Evolutionary conservation across 1,284 basidiomycete species (phyloP).

Genomic region (Takashimella koratensis): DNA sequence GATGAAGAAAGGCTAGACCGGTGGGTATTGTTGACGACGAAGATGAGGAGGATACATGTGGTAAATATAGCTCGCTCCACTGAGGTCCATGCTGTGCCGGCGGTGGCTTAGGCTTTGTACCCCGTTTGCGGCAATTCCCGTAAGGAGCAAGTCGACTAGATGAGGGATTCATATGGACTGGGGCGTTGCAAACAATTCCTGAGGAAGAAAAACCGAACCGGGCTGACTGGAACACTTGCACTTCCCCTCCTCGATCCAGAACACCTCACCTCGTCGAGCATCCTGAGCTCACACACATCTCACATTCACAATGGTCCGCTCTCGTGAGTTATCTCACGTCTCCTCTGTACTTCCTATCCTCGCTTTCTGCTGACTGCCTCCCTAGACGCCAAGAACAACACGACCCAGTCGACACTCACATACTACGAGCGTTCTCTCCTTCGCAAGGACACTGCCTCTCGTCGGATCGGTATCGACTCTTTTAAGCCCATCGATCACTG

Average conservation of each 20-base stretch:
- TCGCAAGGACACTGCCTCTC: constrained; percentile 43
- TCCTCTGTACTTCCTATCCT: not conserved
- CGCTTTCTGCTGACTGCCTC: constrained; percentile 4
- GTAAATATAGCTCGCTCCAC: no score
- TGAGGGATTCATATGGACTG: not conserved
- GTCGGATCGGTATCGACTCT: constrained; percentile 82
- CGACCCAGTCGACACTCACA: constrained; percentile 45
- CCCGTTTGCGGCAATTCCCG: not conserved
- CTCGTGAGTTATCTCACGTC: constrained; percentile 8
- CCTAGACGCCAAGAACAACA: constrained; percentile 47
- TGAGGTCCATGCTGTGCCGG: no score
- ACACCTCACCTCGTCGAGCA: not conserved
- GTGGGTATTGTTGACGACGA: no score
- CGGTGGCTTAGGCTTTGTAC: not conserved
- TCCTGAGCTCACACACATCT: not conserved
- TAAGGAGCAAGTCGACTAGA: not conserved
- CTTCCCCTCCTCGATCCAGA: no score
- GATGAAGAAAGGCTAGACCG: not conserved
- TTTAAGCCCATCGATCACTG: constrained; percentile 86
- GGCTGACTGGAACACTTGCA: no score
- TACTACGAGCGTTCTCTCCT: constrained; percentile 47
- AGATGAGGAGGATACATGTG: no score
- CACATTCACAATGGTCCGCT: constrained; percentile 15
- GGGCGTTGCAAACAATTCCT: not conserved
- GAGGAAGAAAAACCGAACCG: not conserved